These are phyloP conservation scores for Salvia splendens DNA, from an alignment of 257 asterid genomes.

Conservation along the genomic window DNA sequence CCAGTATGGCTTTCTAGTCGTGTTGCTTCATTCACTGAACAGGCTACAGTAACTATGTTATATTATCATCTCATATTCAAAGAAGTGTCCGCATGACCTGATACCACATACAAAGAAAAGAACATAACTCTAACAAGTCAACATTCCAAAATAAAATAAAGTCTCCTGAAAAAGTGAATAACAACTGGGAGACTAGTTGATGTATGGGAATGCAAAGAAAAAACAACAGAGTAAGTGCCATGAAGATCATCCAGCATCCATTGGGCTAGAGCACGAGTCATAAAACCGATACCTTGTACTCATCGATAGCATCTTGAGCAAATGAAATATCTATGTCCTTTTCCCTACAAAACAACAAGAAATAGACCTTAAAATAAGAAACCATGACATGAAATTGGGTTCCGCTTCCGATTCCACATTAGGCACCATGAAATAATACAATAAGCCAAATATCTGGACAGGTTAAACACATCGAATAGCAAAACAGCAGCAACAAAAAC, in stretches of 20 bases:
- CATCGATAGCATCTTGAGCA: conserved; percentile 97
- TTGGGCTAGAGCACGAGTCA: conserved; percentile 12
- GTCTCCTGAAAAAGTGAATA: background rate
- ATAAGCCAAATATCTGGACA: background rate
- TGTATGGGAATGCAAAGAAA: conserved; percentile 5
- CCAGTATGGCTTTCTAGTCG: background rate
- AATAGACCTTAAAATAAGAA: conserved; percentile 21
- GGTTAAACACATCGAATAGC: conserved; percentile 11
- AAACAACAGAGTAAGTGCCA: conserved; percentile 21
- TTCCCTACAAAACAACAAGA: conserved; percentile 65
- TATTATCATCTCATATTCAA: background rate
- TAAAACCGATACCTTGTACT: conserved; percentile 70
- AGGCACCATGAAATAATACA: conserved; percentile 17
- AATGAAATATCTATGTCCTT: conserved; percentile 81
- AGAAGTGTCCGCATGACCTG: background rate
- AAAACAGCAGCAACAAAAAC: conserved; percentile 23
- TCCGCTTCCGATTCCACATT: conserved; percentile 16
- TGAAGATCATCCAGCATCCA: conserved; percentile 26
- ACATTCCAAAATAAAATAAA: background rate
- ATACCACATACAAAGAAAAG: conserved; percentile 8
- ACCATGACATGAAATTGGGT: conserved; percentile 10
- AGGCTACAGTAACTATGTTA: background rate
- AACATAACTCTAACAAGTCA: conserved; percentile 1
- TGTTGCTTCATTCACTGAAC: conserved; percentile 20
- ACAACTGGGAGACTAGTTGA: background rate